Conservation (phyloP, 2,329 filamentous ascomycete genomes). For the Aspergillus sp. region DNA sequence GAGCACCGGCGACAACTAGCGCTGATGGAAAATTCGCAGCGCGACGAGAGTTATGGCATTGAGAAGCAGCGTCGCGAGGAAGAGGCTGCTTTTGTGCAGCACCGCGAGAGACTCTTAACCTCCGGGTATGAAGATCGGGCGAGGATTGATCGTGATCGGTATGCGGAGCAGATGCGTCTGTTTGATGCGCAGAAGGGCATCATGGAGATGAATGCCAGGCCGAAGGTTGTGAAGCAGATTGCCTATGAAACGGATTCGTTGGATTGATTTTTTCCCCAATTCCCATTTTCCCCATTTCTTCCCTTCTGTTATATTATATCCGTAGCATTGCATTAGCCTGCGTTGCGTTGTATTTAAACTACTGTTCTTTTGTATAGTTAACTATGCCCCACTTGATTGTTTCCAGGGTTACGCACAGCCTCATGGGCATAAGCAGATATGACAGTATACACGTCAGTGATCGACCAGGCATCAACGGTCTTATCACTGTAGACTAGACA, state of each 20-base stretch:
- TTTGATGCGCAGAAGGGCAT: slow-evolving; percentile 8
- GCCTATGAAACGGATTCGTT: slow-evolving; percentile 3
- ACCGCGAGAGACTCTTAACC: slow-evolving; percentile 3
- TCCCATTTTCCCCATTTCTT: neutral
- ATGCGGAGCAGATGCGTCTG: slow-evolving; percentile 4
- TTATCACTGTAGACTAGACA: neutral
- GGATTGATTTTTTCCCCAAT: neutral
- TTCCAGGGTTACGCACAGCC: neutral
- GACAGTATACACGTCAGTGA: no score
- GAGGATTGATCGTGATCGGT: slow-evolving; percentile 6
- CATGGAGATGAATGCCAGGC: slow-evolving; percentile 1
- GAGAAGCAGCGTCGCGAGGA: slow-evolving; percentile 6
- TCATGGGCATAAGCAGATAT: no score
- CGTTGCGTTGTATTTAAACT: neutral
- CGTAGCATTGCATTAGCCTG: neutral
- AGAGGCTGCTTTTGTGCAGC: neutral
- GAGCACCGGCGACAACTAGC: slow-evolving; percentile 3
- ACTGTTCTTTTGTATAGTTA: neutral
- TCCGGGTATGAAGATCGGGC: slow-evolving; percentile 6
- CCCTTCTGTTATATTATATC: neutral
- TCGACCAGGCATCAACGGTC: no score
- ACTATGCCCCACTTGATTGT: neutral
- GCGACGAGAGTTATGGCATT: neutral
- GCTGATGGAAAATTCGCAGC: slow-evolving; percentile 1
- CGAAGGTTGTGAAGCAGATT: neutral